A percentile compares a stretch with the other conserved stretches of the same genome.
Evolutionary conservation across 1,139 yeast species (phyloP).

Genomic region (Yamadazyma songkhlaensis): DNA sequence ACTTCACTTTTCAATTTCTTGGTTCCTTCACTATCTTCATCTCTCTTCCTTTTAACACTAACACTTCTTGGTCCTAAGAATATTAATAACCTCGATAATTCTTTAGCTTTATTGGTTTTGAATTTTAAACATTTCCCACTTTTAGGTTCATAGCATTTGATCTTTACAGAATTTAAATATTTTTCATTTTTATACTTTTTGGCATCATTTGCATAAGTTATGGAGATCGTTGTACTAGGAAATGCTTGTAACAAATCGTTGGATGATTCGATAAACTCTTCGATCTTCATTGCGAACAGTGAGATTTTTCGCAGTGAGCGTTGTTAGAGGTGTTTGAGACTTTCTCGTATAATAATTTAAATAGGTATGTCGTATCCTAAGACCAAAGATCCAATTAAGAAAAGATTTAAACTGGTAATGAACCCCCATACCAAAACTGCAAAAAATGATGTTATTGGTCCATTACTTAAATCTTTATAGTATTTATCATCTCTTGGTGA

Average conservation of each 20-base stretch:
- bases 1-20: conserved; percentile 10
- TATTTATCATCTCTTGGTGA: conserved; percentile 26
- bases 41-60: conserved; percentile 21
- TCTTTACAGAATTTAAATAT: conserved; percentile 40
- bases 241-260: conserved; percentile 33
- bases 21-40: conserved; percentile 4
- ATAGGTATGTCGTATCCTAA: conserved; percentile 42
- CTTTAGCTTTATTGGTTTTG: conserved; percentile 66
- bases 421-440: conserved; percentile 54
- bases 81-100: conserved; percentile 71
- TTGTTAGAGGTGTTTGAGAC: too few relatives aligned
- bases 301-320: too few relatives aligned
- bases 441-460: conserved; percentile 38
- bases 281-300: conserved; percentile 17
- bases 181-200: conserved; percentile 21
- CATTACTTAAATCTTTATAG: conserved; percentile 55
- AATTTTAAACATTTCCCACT: conserved; percentile 66
- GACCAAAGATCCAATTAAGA: conserved; percentile 48
- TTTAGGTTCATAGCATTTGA: conserved; percentile 71
- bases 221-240: conserved; percentile 39
- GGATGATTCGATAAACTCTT: conserved; percentile 34
- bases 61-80: conserved; percentile 88
- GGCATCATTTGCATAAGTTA: conserved; percentile 34
- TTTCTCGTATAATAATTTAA: conserved; percentile 8
- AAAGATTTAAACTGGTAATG: conserved; percentile 49